Evolutionary conservation across 352 stramenopile species (phyloP), one percentile per base, ranked within the genome.

Genomic region (Phytophthora chlamydospora): DNA sequence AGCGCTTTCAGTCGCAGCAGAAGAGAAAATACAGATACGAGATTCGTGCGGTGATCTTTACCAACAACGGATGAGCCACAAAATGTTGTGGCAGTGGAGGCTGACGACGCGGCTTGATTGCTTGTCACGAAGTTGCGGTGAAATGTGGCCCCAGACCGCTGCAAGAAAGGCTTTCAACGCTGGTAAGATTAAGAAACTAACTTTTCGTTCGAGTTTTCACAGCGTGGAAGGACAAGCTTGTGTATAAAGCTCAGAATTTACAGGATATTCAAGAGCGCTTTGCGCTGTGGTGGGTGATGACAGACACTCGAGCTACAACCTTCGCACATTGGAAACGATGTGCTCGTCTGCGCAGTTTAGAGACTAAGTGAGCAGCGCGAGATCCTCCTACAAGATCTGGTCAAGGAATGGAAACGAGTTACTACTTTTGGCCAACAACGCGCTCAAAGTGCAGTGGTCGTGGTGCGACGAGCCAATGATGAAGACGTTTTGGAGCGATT

Each of bases 241-340:
- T 53, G 6, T 41, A 42, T 4, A 68, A 80, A 17, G 13, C 27
- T 6, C n/a, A 44, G 1, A 34, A 47, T 29, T 40, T 58, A 1
- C 51, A 59, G 5, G 38, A 17, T 0, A 78, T 89, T 39, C 69
- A 73, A 45, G 17, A 62, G 6, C 62, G 73, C 3, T 75, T 86
- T 45, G 44, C 13, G 0, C 14, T 71, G 10, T 21, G 83, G 27
- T 81, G 66, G 57, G 46, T 56, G 31, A 46, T 48, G 7, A n/a
- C n/a, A n/a, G 50, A 81, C 16, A 38, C 63, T 6, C 35, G 45
- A 4, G 53, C 35, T 34, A 38, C 27, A 5, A 45, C 3, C 19
- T 76, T 71, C 34, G 13, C 44, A 13, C 34, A 36, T 3, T 79
- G 68, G 71, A 75, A 49, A 29, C 32, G 39, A 6, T 73, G 44